Conservation (phyloP, 2,329 filamentous ascomycete species). For the Fusarium phyllophilum region DNA sequence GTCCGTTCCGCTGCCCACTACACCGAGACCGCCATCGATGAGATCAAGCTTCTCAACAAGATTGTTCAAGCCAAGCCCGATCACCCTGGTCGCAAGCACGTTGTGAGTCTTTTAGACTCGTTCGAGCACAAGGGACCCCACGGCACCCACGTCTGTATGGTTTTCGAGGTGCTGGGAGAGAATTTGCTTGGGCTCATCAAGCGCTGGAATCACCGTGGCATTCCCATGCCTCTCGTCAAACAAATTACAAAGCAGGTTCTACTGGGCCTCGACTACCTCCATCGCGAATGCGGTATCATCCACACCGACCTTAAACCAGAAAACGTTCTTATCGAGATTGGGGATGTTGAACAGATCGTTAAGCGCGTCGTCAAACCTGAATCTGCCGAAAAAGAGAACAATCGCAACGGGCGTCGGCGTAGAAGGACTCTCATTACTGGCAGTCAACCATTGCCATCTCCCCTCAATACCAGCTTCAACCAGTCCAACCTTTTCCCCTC, state of each 20-base stretch:
- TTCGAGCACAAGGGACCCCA: slow-evolving; percentile 98
- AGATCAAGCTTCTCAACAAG: slow-evolving; percentile 97
- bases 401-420: slow-evolving; percentile 89
- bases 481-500: slow-evolving; percentile 76
- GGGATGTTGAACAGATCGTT: slow-evolving; percentile 98
- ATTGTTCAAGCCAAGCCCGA: slow-evolving; percentile 95
- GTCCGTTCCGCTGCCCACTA: slow-evolving; percentile 98
- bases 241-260: slow-evolving; percentile 99
- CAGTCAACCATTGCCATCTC: slow-evolving; percentile 94
- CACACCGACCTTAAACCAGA: slow-evolving; percentile 98
- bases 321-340: slow-evolving; percentile 98
- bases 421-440: slow-evolving; percentile 95
- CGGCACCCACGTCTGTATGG: slow-evolving; percentile 98
- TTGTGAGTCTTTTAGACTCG: slow-evolving; percentile 94
- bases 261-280: slow-evolving; percentile 93
- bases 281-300: slow-evolving; percentile 98
- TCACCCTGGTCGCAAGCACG: slow-evolving; percentile 93
- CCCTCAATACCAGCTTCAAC: slow-evolving; percentile 91
- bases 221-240: slow-evolving; percentile 95
- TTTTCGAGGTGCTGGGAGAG: slow-evolving; percentile 97
- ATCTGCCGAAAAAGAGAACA: slow-evolving; percentile 79
- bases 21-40: slow-evolving; percentile 97
- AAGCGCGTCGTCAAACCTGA: slow-evolving; percentile 94
- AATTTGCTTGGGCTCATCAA: slow-evolving; percentile 96
- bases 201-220: slow-evolving; percentile 97